Evolutionary conservation across 371 early-diverging fungal genomes (phyloP), one percentile per base, ranked within the genome.

Genomic region (Apophysomyces ossiformis): DNA sequence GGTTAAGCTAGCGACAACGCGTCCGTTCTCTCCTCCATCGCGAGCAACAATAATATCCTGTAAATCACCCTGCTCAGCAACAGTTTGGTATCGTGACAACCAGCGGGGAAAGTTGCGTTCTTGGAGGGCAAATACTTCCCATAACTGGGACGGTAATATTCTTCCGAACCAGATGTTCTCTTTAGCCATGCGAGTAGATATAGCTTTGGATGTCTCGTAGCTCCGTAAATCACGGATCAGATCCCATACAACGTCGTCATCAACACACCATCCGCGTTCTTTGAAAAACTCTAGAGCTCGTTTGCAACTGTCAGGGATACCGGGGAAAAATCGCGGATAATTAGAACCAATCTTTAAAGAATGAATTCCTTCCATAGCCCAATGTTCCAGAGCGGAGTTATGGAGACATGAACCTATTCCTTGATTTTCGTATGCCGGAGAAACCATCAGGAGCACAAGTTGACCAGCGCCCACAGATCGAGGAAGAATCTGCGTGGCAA

Each of bases 271-370:
- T 37, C 84, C 79, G 13, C 79, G 77, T 44, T 61, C 64, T 21
- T 63, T 44, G 35, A 83, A 83, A 58, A 81, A 79, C 0, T 43
- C 43, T 1, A 59, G 60, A 5, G 54, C 8, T 0, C 9, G 9
- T 7, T 9, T 32, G 21, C 21, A 18, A 2, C 9, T n/a, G 38
- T 73, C 66, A 9, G 81, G 84, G 1, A 83, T 57, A 39, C 84
- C 84, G 61, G 72, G 74, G 57, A 81, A 83, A 67, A 83, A 77
- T 7, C 84, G 79, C n/a, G 84, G 84, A 63, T 77, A 77, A 4
- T 68, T 76, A 18, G 81, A 66, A 1, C 84, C 84, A 0, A 83
- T 50, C 8, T 50, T 50, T 4, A 72, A 39, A 4, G 18, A 16
- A 4, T 43, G 47, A 37, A 37, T 58, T 0, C 71, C 68, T 36